Base-by-base conservation (phyloP, 768 basidiomycete genomes). In the Lactifluus hygrophoroides region DNA sequence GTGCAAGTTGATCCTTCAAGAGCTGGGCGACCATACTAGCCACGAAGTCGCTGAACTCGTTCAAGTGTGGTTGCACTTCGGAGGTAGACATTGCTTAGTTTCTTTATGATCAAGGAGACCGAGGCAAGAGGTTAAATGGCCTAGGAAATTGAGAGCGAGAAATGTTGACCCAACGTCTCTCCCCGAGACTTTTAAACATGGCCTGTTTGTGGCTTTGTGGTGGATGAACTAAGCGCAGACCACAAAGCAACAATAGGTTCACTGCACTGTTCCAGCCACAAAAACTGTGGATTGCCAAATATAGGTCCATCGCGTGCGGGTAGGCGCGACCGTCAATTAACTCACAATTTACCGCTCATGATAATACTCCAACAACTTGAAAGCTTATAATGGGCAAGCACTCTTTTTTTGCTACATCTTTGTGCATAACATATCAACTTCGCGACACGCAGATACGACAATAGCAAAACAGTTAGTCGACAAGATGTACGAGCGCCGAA, bases 401-500 rank as follows among this genome's bases (percentile, higher is more conserved):
- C 32, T 17, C 10, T 27, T 9, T 27, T n/a, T n/a, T n/a, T n/a
- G n/a, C n/a, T 35, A 19, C 17, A 11, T 16, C 16, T 43, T n/a
- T 14, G 6, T 14, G 10, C 30, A 3, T 27, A 6, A 21, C 34
- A 7, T 30, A 45, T 8, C 16, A 37, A 37, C 21, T 32, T 34
- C 13, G 32, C n/a, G n/a, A 16, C 54, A 90, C 2, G n/a, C 57
- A 92, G 90, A 93, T 66, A 75, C 83, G 56, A 79, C 82, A 59
- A 81, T 91, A 49, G 76, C 87, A 43, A 87, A 86, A 69, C 90
- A 90, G 69, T 76, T 93, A 57, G 80, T 90, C 47, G 90, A 93
- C 82, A 92, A 92, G 77, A 87, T 93, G 71, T 96, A 97, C 70
- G 94, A 97, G 78, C 93, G 94, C 74, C 83, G 94, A 58, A 96